Conservation (phyloP, 768 basidiomycete species). For the Tylopilus felleus region DNA sequence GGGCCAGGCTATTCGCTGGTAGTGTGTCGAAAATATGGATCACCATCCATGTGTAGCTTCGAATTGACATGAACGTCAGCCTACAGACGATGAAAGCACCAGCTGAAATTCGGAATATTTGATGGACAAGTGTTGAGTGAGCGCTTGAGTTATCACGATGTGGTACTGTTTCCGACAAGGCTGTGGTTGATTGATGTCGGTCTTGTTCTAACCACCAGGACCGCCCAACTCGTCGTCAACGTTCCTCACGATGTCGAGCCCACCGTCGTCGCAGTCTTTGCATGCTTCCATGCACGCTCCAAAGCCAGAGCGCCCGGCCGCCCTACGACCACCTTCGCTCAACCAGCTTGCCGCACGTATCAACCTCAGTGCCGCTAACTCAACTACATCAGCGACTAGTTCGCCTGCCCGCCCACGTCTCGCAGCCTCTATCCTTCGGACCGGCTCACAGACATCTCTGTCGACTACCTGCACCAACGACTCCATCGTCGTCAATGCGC, state of each 20-base stretch:
- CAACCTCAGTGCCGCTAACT: constrained; percentile 38
- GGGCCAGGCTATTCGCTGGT: no score
- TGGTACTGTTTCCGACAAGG: not conserved
- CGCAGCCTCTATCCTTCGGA: constrained; percentile 69
- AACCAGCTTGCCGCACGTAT: constrained; percentile 83
- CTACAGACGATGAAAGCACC: no score
- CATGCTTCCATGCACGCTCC: constrained; percentile 33
- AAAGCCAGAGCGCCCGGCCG: constrained; percentile 37
- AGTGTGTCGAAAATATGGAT: no score
- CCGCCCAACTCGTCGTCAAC: constrained; percentile 12
- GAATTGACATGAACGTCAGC: no score
- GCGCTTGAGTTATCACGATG: no score
- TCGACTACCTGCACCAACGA: constrained; percentile 50
- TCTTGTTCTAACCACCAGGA: constrained; percentile 14
- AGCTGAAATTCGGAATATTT: not conserved
- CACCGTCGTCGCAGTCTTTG: constrained; percentile 28
- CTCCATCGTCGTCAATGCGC: constrained; percentile 63
- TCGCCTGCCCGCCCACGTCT: constrained; percentile 59
- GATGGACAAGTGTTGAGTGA: not conserved
- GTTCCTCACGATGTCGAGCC: constrained; percentile 29
- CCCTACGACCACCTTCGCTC: constrained; percentile 61
- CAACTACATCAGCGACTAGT: constrained; percentile 20
- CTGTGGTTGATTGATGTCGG: constrained; percentile 1
- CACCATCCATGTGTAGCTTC: no score
- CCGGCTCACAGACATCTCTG: constrained; percentile 51